These are phyloP conservation scores for Pecoramyces ruminantium DNA, from an alignment of 192 early-diverging fungal species.

Conservation along the genomic window DNA sequence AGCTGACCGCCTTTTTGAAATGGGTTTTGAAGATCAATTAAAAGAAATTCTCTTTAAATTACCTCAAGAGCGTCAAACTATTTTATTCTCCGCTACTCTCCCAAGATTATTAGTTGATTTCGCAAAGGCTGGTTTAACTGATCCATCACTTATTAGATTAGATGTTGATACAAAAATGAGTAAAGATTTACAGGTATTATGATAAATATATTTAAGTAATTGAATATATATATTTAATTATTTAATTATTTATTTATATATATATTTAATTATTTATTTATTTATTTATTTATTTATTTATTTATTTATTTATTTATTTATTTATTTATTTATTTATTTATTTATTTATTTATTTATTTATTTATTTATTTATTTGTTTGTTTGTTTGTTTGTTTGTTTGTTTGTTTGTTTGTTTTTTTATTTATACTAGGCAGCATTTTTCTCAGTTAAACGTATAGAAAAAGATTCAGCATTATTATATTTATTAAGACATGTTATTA, in stretches of 20 bases:
- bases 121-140: slow-evolving; percentile 87
- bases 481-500: slow-evolving; percentile 60
- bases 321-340: background rate
- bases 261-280: slow-evolving; percentile 22
- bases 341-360: no score
- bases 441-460: slow-evolving; percentile 63
- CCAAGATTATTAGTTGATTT: slow-evolving; percentile 88
- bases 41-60: slow-evolving; percentile 76
- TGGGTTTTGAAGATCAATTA: slow-evolving; percentile 90
- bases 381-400: slow-evolving; percentile 31
- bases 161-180: slow-evolving; percentile 93
- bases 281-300: background rate
- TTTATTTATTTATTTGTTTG: background rate
- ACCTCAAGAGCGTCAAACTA: slow-evolving; percentile 70
- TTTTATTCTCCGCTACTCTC: slow-evolving; percentile 91
- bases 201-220: background rate
- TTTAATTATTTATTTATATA: background rate
- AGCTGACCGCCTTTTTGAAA: slow-evolving; percentile 95
- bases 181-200: slow-evolving; percentile 70
- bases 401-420: background rate
- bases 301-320: slow-evolving; percentile 31
- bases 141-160: slow-evolving; percentile 80
- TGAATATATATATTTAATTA: background rate
- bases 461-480: slow-evolving; percentile 84
- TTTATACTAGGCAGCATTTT: slow-evolving; percentile 58